Conservation (phyloP, 1,284 basidiomycete genomes). For the Melampsora occidentalis region DNA sequence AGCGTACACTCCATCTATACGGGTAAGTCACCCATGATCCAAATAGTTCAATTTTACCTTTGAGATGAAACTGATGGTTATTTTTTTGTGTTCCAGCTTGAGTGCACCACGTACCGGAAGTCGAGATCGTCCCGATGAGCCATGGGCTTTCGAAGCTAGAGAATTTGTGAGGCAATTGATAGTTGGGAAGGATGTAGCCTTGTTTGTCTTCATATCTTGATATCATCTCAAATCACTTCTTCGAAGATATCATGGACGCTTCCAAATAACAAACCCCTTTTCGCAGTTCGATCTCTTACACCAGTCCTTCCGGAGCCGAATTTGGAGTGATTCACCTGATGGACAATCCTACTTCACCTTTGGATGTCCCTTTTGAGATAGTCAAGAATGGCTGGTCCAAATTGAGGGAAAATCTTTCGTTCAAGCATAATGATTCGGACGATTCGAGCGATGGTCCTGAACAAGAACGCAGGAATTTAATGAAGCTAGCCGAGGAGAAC, state of each 20-base stretch:
- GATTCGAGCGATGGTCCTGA: conserved; percentile 50
- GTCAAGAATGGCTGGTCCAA: conserved; percentile 86
- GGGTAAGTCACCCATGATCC: conserved; percentile 13
- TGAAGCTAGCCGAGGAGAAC: conserved; percentile 66
- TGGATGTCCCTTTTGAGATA: conserved; percentile 73
- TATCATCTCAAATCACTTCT: neutral
- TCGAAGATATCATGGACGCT: neutral
- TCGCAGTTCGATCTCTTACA: conserved; percentile 33
- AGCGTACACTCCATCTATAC: conserved; percentile 40
- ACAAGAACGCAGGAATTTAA: conserved; percentile 54
- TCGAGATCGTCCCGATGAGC: conserved; percentile 41
- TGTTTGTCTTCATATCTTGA: neutral
- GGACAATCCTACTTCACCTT: conserved; percentile 17
- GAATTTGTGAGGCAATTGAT: conserved; percentile 37
- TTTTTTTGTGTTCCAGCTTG: conserved; percentile 9
- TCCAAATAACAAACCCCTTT: neutral
- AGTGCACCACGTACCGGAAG: conserved; percentile 37
- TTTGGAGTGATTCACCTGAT: conserved; percentile 32
- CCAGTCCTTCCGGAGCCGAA: conserved; percentile 39
- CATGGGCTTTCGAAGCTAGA: conserved; percentile 40
- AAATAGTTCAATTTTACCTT: neutral
- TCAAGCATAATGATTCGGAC: conserved; percentile 61
- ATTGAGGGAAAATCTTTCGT: conserved; percentile 72
- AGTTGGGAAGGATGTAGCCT: conserved; percentile 42
- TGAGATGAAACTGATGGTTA: neutral